These are phyloP conservation scores for Microdochium paspali DNA, from an alignment of 2,329 filamentous ascomycete genomes.

Conservation along the genomic window DNA sequence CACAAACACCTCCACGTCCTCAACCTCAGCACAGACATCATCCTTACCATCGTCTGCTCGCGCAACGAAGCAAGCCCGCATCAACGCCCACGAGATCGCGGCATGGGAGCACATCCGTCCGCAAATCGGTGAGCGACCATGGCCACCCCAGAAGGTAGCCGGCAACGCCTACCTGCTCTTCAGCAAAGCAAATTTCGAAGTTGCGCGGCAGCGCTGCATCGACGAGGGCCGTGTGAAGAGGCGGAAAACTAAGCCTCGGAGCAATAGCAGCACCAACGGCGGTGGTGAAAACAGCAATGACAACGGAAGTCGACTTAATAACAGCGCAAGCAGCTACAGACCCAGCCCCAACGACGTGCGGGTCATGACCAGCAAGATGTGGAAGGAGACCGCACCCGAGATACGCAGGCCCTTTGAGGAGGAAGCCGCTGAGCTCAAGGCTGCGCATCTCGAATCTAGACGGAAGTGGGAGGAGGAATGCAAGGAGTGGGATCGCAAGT, in stretches of 20 bases:
- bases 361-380: conserved; percentile 79
- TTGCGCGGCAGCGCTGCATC: conserved; percentile 49
- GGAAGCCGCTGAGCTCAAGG: conserved; percentile 62
- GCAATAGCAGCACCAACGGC: background rate
- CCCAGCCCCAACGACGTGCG: conserved; percentile 73
- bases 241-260: too few relatives aligned
- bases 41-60: conserved; percentile 21
- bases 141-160: conserved; percentile 61
- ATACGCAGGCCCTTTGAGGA: conserved; percentile 71
- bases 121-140: conserved; percentile 64
- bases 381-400: conserved; percentile 66
- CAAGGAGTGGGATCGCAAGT: conserved; percentile 63
- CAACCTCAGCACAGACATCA: conserved; percentile 15
- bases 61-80: conserved; percentile 40
- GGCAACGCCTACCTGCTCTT: conserved; percentile 86
- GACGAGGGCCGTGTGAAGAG: conserved; percentile 55
- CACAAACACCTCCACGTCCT: too few relatives aligned
- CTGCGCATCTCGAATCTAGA: conserved; percentile 47
- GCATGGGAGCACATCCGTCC: conserved; percentile 40
- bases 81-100: conserved; percentile 47
- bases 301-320: too few relatives aligned
- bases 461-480: conserved; percentile 51
- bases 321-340: conserved; percentile 33
- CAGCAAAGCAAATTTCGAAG: conserved; percentile 69
- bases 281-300: background rate